These are phyloP conservation scores for Penicillium malachiteum DNA, from an alignment of 495 filamentous ascomycete genomes.

Conservation along the genomic window DNA sequence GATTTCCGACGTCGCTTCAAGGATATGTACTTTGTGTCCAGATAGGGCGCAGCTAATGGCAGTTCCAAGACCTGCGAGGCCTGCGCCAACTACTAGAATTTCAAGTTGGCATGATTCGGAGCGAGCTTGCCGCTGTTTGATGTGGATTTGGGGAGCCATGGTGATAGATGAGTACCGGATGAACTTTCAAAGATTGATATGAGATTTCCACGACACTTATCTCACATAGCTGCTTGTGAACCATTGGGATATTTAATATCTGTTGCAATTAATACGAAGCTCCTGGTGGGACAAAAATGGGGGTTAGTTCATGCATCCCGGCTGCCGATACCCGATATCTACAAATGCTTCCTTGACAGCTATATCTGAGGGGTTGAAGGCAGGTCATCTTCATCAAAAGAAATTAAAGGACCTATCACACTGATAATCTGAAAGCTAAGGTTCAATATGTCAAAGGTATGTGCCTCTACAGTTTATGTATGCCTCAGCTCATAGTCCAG, in stretches of 20 bases:
- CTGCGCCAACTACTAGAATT: slow-evolving; percentile 60
- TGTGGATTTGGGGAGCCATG: slow-evolving; percentile 22
- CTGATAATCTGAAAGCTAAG: no score
- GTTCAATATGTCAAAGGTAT: slow-evolving; percentile 16
- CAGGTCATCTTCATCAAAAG: background rate
- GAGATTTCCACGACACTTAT: no score
- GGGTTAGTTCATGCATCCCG: slow-evolving; percentile 10
- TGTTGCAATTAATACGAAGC: background rate
- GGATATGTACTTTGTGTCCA: slow-evolving; percentile 58
- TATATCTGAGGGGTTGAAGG: slow-evolving; percentile 7
- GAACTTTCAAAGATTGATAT: background rate
- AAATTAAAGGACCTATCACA: no score
- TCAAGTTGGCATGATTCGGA: slow-evolving; percentile 16
- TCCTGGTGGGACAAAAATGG: slow-evolving; percentile 16
- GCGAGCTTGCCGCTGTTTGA: slow-evolving; percentile 18
- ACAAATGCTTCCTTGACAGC: background rate
- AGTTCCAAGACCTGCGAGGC: slow-evolving; percentile 61
- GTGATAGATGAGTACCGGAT: background rate
- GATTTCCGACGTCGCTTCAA: slow-evolving; percentile 59
- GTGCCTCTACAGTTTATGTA: background rate
- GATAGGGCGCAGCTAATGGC: slow-evolving; percentile 60
- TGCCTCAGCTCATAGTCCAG: slow-evolving; percentile 16
- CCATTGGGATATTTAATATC: slow-evolving; percentile 13
- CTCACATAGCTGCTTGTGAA: no score
- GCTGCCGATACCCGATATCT: slow-evolving; percentile 10